Percentiles rank a stretch among this genome's conserved stretches.
phyloP scores from a whole-genome alignment of 1,284 basidiomycete genomes.

The Puccinia triticina region DNA sequence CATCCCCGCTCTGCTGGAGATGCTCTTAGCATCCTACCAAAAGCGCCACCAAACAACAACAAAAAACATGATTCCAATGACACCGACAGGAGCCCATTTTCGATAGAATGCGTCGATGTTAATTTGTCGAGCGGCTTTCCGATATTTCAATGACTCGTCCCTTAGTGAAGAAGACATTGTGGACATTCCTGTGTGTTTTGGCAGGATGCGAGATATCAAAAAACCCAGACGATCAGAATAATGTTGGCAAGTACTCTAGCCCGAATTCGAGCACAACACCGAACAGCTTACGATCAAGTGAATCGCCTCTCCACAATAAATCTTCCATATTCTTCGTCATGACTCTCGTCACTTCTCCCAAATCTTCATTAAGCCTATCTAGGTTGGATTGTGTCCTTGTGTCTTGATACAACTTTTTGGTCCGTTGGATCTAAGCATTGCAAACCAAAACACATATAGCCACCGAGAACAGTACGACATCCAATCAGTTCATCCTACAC shows the following conservation, averaged over 20 bases:
- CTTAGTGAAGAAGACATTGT: conserved; percentile 94
- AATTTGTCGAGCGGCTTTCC: conserved; percentile 91
- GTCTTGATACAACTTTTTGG: conserved; percentile 89
- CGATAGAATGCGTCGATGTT: conserved; percentile 90
- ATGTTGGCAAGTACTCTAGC: neutral
- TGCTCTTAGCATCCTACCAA: too few relatives aligned
- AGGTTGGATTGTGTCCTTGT: conserved; percentile 77
- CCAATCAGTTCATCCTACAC: too few relatives aligned
- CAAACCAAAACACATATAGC: neutral
- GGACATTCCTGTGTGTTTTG: conserved; percentile 69
- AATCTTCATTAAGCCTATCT: conserved; percentile 88
- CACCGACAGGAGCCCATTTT: conserved; percentile 90
- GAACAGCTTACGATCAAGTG: conserved; percentile 76
- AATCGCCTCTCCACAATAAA: conserved; percentile 94
- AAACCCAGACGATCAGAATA: neutral
- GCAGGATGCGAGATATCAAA: neutral
- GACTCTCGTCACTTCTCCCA: conserved; percentile 96
- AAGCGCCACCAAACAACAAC: conserved; percentile 92
- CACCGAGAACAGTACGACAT: neutral
- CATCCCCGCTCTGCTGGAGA: too few relatives aligned
- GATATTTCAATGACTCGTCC: conserved; percentile 95
- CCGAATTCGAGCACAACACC: neutral
- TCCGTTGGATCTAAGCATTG: conserved; percentile 85
- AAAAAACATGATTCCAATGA: conserved; percentile 76
- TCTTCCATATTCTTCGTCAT: conserved; percentile 99